Conservation (phyloP, 306 rosid species). For the Quercus ilex region DNA sequence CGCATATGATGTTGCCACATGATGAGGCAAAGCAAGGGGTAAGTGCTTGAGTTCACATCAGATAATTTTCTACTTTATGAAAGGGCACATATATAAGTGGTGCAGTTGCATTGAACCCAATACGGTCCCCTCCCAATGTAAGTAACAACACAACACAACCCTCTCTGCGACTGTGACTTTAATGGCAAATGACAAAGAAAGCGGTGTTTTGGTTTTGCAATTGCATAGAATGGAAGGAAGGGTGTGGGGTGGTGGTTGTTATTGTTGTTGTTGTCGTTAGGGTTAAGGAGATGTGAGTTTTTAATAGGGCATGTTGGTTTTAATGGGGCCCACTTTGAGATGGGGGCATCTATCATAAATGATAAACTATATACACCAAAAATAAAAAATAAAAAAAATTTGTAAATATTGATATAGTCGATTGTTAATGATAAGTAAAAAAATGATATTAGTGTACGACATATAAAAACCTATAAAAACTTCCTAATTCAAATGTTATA, state of each 20-base stretch:
- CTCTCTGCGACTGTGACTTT: conserved; percentile 48
- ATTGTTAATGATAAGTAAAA: too few relatives aligned
- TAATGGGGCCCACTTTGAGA: conserved; percentile 25
- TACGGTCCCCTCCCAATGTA: conserved; percentile 45
- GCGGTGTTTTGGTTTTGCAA: neutral
- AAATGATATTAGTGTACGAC: accelerated
- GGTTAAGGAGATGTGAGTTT: conserved; percentile 19
- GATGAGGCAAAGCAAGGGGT: conserved; percentile 42
- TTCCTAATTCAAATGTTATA: too few relatives aligned
- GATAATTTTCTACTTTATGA: conserved; percentile 42
- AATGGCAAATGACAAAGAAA: conserved; percentile 60
- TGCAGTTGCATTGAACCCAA: conserved; percentile 50
- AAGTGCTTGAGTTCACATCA: conserved; percentile 43
- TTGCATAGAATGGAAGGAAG: conserved; percentile 34
- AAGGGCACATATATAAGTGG: conserved; percentile 31
- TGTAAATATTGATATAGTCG: too few relatives aligned
- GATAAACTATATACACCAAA: too few relatives aligned
- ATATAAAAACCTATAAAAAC: too few relatives aligned
- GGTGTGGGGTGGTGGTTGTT: conserved; percentile 35
- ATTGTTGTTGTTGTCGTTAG: conserved; percentile 21
- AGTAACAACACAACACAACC: conserved; percentile 1
- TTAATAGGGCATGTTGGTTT: conserved; percentile 25
- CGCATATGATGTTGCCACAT: conserved; percentile 60
- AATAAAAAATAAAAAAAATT: neutral
- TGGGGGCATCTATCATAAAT: neutral